These are phyloP conservation scores for Ceratonia siliqua DNA, from an alignment of 306 rosid species.

Conservation along the genomic window DNA sequence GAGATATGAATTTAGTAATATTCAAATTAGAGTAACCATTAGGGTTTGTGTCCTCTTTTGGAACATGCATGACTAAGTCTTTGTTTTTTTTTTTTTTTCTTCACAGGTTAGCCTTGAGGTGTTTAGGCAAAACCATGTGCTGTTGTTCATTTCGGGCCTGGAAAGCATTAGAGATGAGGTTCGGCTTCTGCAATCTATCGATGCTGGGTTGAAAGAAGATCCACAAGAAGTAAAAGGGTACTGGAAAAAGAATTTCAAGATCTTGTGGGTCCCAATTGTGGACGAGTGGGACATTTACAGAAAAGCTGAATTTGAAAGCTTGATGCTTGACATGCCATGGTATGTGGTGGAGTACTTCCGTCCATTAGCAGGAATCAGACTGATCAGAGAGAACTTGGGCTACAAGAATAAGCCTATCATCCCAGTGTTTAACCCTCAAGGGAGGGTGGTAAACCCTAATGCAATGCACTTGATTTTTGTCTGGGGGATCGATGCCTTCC, in stretches of 20 bases:
- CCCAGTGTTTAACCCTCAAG: conserved; percentile 48
- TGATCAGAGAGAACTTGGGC: conserved; percentile 35
- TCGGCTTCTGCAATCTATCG: conserved; percentile 38
- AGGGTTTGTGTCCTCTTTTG: background rate
- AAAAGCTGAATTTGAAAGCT: conserved; percentile 32
- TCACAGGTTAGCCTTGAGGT: conserved; percentile 46
- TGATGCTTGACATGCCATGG: conserved; percentile 47
- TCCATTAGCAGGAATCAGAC: conserved; percentile 37
- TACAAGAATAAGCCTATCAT: conserved; percentile 45
- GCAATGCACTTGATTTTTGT: conserved; percentile 53
- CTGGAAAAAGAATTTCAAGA: conserved; percentile 44
- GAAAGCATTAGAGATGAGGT: conserved; percentile 47
- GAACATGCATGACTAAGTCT: background rate
- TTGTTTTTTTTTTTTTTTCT: background rate
- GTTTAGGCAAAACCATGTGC: conserved; percentile 38
- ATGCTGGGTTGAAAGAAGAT: conserved; percentile 26
- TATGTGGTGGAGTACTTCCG: conserved; percentile 37
- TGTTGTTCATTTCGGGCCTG: conserved; percentile 44
- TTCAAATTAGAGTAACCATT: background rate
- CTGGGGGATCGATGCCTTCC: conserved; percentile 52
- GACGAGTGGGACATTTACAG: conserved; percentile 15
- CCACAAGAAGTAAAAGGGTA: conserved; percentile 41
- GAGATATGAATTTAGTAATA: background rate
- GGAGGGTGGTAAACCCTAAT: conserved; percentile 33
- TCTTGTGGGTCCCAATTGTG: conserved; percentile 49